phyloP scores from a whole-genome alignment of 352 stramenopile species.

The Phytophthora ramorum region DNA sequence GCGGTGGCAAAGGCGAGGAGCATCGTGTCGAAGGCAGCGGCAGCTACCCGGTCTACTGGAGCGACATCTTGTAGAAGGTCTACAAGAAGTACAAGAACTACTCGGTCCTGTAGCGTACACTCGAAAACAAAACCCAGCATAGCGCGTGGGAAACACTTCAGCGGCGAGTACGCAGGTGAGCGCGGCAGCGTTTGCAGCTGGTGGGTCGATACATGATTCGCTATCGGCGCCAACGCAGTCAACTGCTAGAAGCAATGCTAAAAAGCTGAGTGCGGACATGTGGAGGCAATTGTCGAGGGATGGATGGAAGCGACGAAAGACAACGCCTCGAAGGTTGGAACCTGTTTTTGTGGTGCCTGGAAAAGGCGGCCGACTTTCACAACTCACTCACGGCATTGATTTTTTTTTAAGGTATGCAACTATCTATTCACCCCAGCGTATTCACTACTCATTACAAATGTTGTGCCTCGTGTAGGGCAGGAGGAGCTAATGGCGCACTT shows the following conservation, averaged over 20 bases:
- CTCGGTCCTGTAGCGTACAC: slow-evolving; percentile 1
- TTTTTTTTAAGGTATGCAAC: slow-evolving; percentile 16
- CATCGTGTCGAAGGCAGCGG: background rate
- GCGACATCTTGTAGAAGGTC: background rate
- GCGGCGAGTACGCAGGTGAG: slow-evolving; percentile 2
- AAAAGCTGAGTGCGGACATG: background rate
- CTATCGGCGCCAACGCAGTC: background rate
- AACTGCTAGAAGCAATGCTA: slow-evolving; percentile 3
- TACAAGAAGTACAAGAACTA: slow-evolving; percentile 4
- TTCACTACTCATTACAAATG: slow-evolving; percentile 9
- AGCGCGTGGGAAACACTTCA: slow-evolving; percentile 1
- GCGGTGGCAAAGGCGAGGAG: background rate
- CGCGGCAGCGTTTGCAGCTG: slow-evolving; percentile 2
- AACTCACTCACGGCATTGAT: slow-evolving; percentile 8
- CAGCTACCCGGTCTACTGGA: background rate
- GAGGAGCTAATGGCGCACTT: slow-evolving; percentile 9
- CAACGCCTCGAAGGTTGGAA: slow-evolving; percentile 8
- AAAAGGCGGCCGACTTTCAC: slow-evolving; percentile 9
- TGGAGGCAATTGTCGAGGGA: slow-evolving; percentile 8
- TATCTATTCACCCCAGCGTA: slow-evolving; percentile 4
- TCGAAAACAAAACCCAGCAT: background rate
- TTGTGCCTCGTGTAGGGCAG: background rate
- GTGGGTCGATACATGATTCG: background rate
- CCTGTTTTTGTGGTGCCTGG: slow-evolving; percentile 10
- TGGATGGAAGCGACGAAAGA: slow-evolving; percentile 10